Conservation (phyloP, 139 green algal genomes). For the Penium margaritaceum region DNA sequence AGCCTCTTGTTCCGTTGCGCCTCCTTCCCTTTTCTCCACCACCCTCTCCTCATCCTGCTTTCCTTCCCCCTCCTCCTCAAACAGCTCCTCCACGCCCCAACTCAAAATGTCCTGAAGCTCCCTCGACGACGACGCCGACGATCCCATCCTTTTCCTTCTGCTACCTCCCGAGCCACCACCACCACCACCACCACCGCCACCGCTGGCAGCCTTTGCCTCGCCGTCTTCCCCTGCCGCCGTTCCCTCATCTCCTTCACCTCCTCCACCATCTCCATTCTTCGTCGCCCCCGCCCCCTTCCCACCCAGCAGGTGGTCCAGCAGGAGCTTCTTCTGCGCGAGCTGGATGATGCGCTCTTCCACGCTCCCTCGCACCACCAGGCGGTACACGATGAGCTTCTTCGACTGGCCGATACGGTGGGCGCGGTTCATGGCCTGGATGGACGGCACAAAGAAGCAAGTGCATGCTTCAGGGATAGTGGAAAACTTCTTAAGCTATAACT, state of each 20-base stretch:
- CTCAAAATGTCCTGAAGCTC: slow-evolving; percentile 77
- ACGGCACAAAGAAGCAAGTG: not conserved
- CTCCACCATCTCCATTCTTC: no score
- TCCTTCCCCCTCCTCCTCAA: slow-evolving; percentile 13
- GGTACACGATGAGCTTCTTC: slow-evolving; percentile 85
- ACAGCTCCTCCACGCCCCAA: slow-evolving; percentile 49
- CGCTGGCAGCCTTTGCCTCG: not conserved
- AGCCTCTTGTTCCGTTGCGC: not conserved
- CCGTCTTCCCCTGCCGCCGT: slow-evolving; percentile 60
- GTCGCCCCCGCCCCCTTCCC: slow-evolving; percentile 15
- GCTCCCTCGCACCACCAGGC: slow-evolving; percentile 66
- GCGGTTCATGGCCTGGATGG: slow-evolving; percentile 91
- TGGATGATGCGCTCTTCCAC: slow-evolving; percentile 86
- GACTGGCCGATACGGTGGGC: slow-evolving; percentile 97
- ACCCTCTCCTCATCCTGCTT: not conserved
- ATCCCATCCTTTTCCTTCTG: not conserved
- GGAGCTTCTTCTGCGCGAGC: slow-evolving; percentile 67
- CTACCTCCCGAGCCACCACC: not conserved
- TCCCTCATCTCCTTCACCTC: no score
- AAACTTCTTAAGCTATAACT: no score
- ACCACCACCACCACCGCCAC: not conserved
- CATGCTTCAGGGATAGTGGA: no score
- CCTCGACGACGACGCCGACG: no score
- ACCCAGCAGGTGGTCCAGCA: slow-evolving; percentile 77
- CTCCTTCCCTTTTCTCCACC: slow-evolving; percentile 7